Evolutionary conservation across 306 rosid genomes (phyloP), one percentile per base, ranked within the genome.

Genomic region (Quercus robur): DNA sequence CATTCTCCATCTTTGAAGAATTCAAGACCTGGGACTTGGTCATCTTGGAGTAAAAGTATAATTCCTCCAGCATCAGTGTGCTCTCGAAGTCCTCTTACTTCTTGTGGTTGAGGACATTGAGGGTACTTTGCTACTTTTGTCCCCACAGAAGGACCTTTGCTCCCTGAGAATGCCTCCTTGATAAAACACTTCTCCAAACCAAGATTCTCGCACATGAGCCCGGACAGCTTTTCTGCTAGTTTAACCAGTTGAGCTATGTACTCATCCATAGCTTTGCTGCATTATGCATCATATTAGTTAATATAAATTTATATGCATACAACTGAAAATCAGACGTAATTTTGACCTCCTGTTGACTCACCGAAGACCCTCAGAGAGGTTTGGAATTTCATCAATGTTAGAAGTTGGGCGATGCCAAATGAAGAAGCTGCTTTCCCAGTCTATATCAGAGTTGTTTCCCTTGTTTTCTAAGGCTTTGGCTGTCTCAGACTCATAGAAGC

Each of bases 41-140:
- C 97, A 78, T 94, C 98, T 82, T 94, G 98, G 15, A 94, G 97
- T 68, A 94, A 61, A n/a, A 94, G 86, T 51, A 94, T 92, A 68
- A 94, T 94, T 12, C 98, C 98, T 69, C 98, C 98, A 3, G 97
- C 98, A 80, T 94, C 98, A 13, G 97, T 92, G 87, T 92, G 97
- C 78, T 92, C 98, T 62, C 98, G 83, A 1, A 94, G 91, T 23
- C 98, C 98, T 82, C 93, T 88, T 46, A 94, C 97, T 2, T 71
- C 56, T 52, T 88, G 92, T 71, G 97, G 97, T 0, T 75, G 78
- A 23, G 92, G 91, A 75, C 91, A 90, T 20, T 89, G 70, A 15
- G 98, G 97, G 79, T 94, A 94, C 61, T 84, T 92, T 0, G 98
- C 98, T 67, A 94, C 98, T 81, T 94, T 94, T 54, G 97, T 94